These are phyloP conservation scores for Prunus campanulata DNA, from an alignment of 306 rosid species.

Conservation along the genomic window DNA sequence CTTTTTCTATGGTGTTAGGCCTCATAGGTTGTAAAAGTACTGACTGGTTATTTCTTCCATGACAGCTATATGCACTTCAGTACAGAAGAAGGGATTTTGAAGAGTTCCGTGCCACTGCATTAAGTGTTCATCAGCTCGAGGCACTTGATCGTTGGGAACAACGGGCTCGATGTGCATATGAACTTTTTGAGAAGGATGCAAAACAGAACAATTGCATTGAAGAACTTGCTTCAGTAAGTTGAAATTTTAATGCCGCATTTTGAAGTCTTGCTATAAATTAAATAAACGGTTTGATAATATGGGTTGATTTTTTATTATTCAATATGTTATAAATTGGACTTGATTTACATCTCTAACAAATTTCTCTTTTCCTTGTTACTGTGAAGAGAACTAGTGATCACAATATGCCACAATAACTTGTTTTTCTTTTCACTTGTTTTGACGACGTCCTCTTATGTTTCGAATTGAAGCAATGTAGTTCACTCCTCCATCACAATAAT, in stretches of 20 bases:
- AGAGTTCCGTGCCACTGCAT: constrained; percentile 89
- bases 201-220: constrained; percentile 88
- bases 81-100: constrained; percentile 98
- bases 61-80: constrained; percentile 83
- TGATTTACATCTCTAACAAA: neutral
- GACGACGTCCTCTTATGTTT: neutral
- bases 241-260: constrained; percentile 4
- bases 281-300: neutral
- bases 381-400: neutral
- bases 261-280: neutral
- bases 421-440: neutral
- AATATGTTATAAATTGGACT: neutral
- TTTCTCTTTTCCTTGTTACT: neutral
- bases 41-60: constrained; percentile 24
- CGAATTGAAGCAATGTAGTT: neutral
- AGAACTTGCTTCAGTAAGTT: constrained; percentile 94
- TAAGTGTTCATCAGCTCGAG: constrained; percentile 93
- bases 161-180: constrained; percentile 90
- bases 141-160: constrained; percentile 97
- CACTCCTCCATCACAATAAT: no score
- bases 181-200: constrained; percentile 90
- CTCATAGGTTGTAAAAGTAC: constrained; percentile 13
- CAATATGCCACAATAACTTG: neutral
- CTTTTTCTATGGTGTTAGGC: constrained; percentile 16
- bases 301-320: neutral